Base-by-base conservation (phyloP, 148 eudicot genomes). In the Heliosperma pusillum region DNA sequence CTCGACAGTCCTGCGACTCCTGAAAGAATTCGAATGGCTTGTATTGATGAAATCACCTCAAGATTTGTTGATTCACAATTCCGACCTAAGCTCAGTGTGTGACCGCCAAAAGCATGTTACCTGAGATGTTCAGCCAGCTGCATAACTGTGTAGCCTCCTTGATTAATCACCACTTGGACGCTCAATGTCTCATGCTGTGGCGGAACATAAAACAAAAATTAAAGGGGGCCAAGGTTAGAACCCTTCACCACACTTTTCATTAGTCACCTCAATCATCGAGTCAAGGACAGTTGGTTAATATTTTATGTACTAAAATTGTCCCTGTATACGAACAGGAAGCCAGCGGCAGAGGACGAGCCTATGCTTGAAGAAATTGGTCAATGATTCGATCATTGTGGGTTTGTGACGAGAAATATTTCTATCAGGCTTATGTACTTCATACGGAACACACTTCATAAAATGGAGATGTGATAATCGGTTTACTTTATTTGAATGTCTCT, bases 1-100 rank as follows among this genome's bases (percentile, higher is more conserved):
- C 89, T 95, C 4, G 99, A 95, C 77, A 95, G 82, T 73, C 99
- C 99, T 0, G 97, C 99, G 27, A 95, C 99, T 1, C 98, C 99
- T 1, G 99, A 95, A 79, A 87, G 99, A 63, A 95, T 95, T 56
- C 89, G 99, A 11, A 87, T 92, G 97, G 97, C 97, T 66, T 95
- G 98, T 72, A 61, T 68, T 0, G 99, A 92, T 75, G 88, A 92
- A 19, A 76, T 95, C 53, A 90, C 85, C 12, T 47, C 75, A 24
- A 82, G 84, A 50, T 84, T 92, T 69, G 79, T 69, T 3, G 74
- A 66, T 73, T 73, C 87, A 30, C 85, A 88, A 66, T 95, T 87
- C 74, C 92, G 78, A 24, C 93, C 98, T 55, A 90, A 94, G 81
- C 88, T 95, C 12, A 92, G 97, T 60, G 81, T 95, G 13, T 95